Evolutionary conservation across 176 grass and related monocot species (phyloP).

Genomic region (Oryza meridionalis): DNA sequence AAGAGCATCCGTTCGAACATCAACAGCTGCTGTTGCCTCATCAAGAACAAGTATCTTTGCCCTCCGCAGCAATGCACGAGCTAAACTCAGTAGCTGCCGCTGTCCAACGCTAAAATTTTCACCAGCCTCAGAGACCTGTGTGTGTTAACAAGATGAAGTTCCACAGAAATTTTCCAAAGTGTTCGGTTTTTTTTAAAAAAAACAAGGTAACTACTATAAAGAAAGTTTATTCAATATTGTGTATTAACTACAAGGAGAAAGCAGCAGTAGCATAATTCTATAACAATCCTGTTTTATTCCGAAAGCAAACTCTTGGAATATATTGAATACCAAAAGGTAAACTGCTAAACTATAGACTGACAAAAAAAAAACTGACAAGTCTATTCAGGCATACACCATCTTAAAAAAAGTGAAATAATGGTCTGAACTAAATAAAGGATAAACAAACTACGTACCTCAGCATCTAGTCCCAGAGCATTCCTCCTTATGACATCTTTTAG

Average conservation of each 20-base stretch:
- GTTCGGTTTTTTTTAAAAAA: not conserved
- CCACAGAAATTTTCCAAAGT: not conserved
- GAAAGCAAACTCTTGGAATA: not conserved
- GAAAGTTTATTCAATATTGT: not conserved
- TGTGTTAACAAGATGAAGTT: constrained; percentile 10
- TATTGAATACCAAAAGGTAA: constrained; percentile 9
- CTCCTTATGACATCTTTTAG: constrained; percentile 92
- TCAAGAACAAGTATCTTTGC: constrained; percentile 98
- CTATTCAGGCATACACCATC: not conserved
- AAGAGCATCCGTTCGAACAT: constrained; percentile 96
- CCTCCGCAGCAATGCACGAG: constrained; percentile 91
- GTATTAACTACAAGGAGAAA: not conserved
- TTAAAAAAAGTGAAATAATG: constrained; percentile 1
- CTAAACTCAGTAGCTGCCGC: constrained; percentile 85
- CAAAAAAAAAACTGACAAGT: constrained; percentile 16
- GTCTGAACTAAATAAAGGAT: constrained; percentile 26
- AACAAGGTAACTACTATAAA: not conserved
- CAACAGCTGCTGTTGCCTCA: constrained; percentile 97
- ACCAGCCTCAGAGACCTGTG: constrained; percentile 90
- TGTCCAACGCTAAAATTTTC: constrained; percentile 99
- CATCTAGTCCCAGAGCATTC: constrained; percentile 87
- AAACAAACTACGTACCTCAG: constrained; percentile 68
- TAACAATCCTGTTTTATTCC: constrained; percentile 7
- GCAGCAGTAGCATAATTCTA: constrained; percentile 21
- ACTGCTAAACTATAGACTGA: not conserved